Evolutionary conservation across 345 rosid species (phyloP).

Genomic region (Lepidium sativum): DNA sequence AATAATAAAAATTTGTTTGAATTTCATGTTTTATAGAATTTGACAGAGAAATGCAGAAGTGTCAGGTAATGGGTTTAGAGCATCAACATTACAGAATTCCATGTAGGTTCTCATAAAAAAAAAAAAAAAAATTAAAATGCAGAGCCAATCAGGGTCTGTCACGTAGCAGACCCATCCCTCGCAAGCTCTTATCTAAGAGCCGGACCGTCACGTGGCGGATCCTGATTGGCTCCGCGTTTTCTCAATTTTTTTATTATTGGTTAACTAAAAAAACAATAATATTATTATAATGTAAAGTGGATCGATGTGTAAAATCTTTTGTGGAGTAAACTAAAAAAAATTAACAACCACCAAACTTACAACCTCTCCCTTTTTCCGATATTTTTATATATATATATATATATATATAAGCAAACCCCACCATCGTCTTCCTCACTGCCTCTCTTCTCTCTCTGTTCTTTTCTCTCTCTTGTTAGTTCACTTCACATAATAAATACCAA

Average conservation of each 20-base stretch:
- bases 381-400: constrained; percentile 12
- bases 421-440: constrained; percentile 29
- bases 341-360: constrained; percentile 37
- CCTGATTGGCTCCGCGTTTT: too few species aligned
- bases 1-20: neutral
- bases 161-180: too few species aligned
- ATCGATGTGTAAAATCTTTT: constrained; percentile 17
- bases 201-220: too few species aligned
- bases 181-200: too few species aligned
- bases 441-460: constrained; percentile 18
- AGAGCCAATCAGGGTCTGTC: too few species aligned
- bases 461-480: constrained; percentile 28
- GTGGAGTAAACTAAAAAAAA: constrained; percentile 30
- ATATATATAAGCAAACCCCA: constrained; percentile 33
- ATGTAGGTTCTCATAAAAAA: too few species aligned
- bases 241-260: too few species aligned
- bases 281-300: constrained; percentile 21
- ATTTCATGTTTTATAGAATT: constrained; percentile 12
- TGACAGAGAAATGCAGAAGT: constrained; percentile 26
- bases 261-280: neutral
- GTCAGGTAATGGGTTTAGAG: constrained; percentile 27
- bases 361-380: constrained; percentile 24
- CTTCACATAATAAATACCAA: constrained; percentile 28
- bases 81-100: too few species aligned
- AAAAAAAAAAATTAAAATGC: too few species aligned